Conservation (phyloP, 2,329 filamentous ascomycete species). For the Geosmithia morbida region DNA sequence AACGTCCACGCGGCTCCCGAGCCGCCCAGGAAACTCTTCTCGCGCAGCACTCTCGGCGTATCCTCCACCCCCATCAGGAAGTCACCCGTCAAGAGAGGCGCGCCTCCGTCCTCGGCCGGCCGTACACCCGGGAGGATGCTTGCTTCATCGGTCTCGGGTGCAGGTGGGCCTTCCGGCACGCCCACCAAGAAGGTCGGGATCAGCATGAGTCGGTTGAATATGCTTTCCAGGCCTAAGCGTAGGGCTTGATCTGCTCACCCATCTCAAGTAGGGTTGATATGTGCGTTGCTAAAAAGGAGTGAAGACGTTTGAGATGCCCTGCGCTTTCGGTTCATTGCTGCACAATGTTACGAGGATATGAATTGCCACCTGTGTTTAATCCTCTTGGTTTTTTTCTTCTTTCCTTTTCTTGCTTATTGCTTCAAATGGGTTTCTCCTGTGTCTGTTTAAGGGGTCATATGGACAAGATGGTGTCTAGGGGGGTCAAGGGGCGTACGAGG, state of each 20-base stretch:
- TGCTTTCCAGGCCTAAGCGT: constrained; percentile 45
- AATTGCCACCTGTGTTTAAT: background rate
- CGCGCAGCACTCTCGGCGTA: background rate
- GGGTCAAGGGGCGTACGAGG: no score
- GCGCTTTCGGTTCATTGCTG: background rate
- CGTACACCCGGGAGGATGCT: background rate
- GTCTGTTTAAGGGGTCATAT: no score
- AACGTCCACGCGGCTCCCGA: constrained; percentile 30
- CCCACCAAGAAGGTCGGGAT: constrained; percentile 38
- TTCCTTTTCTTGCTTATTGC: background rate
- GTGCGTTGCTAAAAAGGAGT: no score
- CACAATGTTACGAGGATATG: background rate
- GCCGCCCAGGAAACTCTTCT: constrained; percentile 5
- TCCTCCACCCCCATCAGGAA: background rate
- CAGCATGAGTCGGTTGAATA: constrained; percentile 44
- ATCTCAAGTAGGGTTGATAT: no score
- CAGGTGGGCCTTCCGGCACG: constrained; percentile 15
- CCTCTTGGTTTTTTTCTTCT: background rate
- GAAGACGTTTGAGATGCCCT: no score
- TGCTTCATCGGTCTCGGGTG: background rate
- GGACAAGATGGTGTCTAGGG: no score
- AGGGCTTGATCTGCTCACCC: constrained; percentile 24
- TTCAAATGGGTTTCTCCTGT: no score
- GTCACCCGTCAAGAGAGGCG: background rate
- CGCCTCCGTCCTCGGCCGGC: background rate